Percentiles rank a stretch among this genome's conserved stretches.
phyloP scores from a whole-genome alignment of 2,329 filamentous ascomycete species.

The Botrytis fabae region DNA sequence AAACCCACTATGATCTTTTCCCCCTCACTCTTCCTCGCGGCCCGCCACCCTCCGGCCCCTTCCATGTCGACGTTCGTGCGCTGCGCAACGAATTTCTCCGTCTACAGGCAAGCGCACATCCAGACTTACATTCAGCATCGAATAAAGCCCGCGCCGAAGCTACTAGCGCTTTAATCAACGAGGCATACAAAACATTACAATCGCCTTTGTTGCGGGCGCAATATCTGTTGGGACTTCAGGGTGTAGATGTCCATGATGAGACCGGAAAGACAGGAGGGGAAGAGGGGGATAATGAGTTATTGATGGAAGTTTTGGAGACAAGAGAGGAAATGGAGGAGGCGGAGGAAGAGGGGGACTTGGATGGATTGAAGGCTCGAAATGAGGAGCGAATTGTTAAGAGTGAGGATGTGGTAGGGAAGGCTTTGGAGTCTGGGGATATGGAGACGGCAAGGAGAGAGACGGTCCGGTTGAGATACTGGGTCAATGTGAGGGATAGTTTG shows the following conservation, averaged over 20 bases:
- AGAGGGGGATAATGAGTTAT: constrained; percentile 64
- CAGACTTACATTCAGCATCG: constrained; percentile 57
- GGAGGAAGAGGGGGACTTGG: constrained; percentile 63
- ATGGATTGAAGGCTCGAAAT: constrained; percentile 62
- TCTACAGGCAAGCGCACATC: constrained; percentile 76
- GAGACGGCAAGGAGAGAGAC: constrained; percentile 69
- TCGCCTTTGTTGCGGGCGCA: constrained; percentile 82
- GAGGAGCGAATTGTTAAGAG: constrained; percentile 63
- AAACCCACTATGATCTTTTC: constrained; percentile 86
- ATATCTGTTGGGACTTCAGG: constrained; percentile 72
- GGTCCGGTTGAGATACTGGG: constrained; percentile 83
- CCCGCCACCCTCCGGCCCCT: constrained; percentile 74
- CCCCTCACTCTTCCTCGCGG: constrained; percentile 73
- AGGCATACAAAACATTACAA: constrained; percentile 82
- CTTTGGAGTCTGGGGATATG: constrained; percentile 67
- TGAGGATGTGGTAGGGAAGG: constrained; percentile 60
- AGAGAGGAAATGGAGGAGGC: constrained; percentile 75
- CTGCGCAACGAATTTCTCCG: constrained; percentile 84
- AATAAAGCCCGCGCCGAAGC: constrained; percentile 67
- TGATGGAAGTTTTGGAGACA: constrained; percentile 80
- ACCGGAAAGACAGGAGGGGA: constrained; percentile 71
- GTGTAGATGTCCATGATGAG: constrained; percentile 61
- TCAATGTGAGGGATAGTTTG: constrained; percentile 79
- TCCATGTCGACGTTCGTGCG: constrained; percentile 67
- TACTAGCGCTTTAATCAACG: constrained; percentile 81